These are phyloP conservation scores for Telfairia occidentalis DNA, from an alignment of 331 rosid genomes.

Conservation along the genomic window DNA sequence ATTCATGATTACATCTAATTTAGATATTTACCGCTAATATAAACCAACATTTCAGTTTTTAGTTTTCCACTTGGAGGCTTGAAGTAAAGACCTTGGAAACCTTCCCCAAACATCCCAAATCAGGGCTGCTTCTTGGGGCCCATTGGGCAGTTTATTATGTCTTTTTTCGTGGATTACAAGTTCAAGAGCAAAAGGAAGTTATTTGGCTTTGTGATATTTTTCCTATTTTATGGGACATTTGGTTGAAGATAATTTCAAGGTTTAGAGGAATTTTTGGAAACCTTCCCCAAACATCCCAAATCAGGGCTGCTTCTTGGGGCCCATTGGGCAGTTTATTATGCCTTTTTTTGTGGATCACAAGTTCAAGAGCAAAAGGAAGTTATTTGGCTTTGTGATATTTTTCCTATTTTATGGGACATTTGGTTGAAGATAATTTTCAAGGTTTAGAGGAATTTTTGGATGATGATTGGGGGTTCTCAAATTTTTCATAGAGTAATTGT, in stretches of 20 bases:
- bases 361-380: not conserved
- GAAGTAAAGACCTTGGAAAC: not conserved
- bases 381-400: not conserved
- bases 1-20: no score
- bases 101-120: not conserved
- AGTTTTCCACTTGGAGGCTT: not conserved
- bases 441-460: not conserved
- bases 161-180: not conserved
- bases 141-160: not conserved
- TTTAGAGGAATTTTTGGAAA: not conserved
- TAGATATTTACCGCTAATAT: no score
- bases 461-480: not conserved
- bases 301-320: not conserved
- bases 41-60: no score
- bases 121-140: not conserved
- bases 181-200: not conserved
- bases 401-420: not conserved
- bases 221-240: not conserved
- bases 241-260: not conserved
- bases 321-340: not conserved
- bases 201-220: not conserved
- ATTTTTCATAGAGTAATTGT: not conserved
- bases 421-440: not conserved
- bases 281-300: not conserved
- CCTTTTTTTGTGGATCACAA: not conserved